Base-by-base conservation (phyloP, 345 rosid genomes). In the Eucalyptus guilfoylei region DNA sequence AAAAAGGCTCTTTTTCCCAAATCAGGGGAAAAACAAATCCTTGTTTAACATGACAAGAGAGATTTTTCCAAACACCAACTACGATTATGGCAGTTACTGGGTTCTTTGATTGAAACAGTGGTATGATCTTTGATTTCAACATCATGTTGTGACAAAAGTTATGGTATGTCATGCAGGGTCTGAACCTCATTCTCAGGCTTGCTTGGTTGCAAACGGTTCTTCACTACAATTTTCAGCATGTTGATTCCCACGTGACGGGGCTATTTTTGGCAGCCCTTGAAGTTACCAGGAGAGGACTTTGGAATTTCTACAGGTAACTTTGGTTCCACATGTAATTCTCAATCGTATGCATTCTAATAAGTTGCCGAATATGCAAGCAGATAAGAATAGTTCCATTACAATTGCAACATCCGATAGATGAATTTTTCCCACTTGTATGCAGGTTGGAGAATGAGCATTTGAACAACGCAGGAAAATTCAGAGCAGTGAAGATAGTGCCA, bases 381-480 rank as follows among this genome's bases (percentile, higher is more conserved):
- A 72, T 37, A 19, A 72, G 45, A 37, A 72, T 19, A 37, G 83
- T 72, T 37, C 83, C 83, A 28, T 50, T 32, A n/a, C 40, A 47
- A 40, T 15, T 23, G 64, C 88, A 8, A 8, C 80, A 60, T 9
- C 28, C 50, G 52, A 30, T 40, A 17, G 80, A 21, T 26, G 23
- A 80, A 88, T 49, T 62, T 52, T 80, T 60, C 86, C 86, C 28
- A 80, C 90, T 90, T 92, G 92, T 92, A 9, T 34, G 42, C 97
- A 98, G 99, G 93, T 94, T 98, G 97, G 99, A 98, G 98, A 98
- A 98, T 95, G 99, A 98, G 97, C 99, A 98, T 98, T 96, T 98
- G 86, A 98, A 96, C 91, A 98, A 98, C 92, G 99, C 99, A 80
- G 99, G 99, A 47, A 97, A 97, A 90, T 98, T 96, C 90, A 93